Conservation (phyloP, 345 rosid genomes). For the Turritis glabra region DNA sequence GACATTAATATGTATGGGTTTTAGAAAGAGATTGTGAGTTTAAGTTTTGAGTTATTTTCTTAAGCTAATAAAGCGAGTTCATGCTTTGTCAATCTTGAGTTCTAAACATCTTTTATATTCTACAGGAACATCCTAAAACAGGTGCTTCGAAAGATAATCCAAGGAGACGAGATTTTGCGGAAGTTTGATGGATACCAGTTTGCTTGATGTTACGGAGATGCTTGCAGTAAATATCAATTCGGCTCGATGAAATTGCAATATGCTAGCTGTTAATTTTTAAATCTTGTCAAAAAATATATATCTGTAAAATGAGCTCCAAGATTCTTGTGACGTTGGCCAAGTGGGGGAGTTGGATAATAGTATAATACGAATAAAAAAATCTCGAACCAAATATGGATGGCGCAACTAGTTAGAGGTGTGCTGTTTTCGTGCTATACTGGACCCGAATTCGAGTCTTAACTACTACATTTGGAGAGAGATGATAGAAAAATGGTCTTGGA, state of each 20-base stretch:
- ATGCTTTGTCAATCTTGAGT: too few species aligned
- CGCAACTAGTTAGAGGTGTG: background rate
- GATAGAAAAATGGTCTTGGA: background rate
- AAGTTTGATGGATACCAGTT: background rate
- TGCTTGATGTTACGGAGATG: background rate
- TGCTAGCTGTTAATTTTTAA: background rate
- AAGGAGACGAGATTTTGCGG: background rate
- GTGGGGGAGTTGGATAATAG: background rate
- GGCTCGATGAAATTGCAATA: background rate
- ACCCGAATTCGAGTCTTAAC: background rate
- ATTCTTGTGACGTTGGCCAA: background rate
- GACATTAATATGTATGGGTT: too few species aligned
- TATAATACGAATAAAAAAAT: background rate
- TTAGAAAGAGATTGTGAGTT: too few species aligned
- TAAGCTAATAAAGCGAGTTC: too few species aligned
- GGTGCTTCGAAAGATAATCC: background rate
- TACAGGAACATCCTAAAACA: slow-evolving; percentile 4
- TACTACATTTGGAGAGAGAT: background rate
- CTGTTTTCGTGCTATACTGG: background rate
- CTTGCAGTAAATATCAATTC: background rate
- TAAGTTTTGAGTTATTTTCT: too few species aligned
- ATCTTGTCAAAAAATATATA: background rate
- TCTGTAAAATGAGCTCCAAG: background rate
- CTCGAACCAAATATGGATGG: background rate
- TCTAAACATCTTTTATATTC: too few species aligned